Evolutionary conservation across 2,329 filamentous ascomycete genomes (phyloP), one percentile per base, ranked within the genome.

Genomic region (Rutstroemia sydowiana): DNA sequence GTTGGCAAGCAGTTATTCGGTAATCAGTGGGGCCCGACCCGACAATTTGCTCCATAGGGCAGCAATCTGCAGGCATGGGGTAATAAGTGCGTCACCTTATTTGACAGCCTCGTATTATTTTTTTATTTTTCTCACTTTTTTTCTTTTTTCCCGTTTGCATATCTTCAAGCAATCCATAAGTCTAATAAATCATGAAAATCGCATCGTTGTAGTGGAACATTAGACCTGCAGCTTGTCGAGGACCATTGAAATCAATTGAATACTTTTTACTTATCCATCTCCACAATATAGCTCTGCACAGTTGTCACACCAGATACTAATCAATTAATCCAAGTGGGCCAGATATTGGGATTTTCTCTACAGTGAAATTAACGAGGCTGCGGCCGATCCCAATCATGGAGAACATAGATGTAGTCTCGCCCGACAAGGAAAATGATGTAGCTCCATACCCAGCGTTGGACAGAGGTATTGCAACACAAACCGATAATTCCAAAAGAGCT

Each of bases 101-200:
- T 39, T 46, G 48, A 30, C 42, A 51, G 48, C 48, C 48, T 51
- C 32, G 48, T 40, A 44, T 50, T 45, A 21, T 51, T 46, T 31
- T 46, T 11, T 28, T 16, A n/a, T 51, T 40, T 28, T 32, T 40
- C 28, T 50, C 23, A 5, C 31, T 32, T n/a, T 40, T 16, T 20
- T 34, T 43, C 18, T 23, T 30, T 18, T 20, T 32, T 18, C 28
- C 23, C 8, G 23, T 26, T 26, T 26, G 23, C 4, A 26, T 26
- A 26, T 26, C 23, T 26, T 26, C 23, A 26, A 26, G 23, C 4
- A 26, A 26, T 26, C 13, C 31, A 23, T 10, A 39, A 30, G 18
- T 45, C 16, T 21, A 16, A 30, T 16, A 37, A 39, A 26, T 51
- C 28, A 46, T 40, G 34, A 41, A 30, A 46, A 30, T 36, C 28